Conservation (phyloP, 495 filamentous ascomycete genomes). For the Chaetomidium leptoderma region DNA sequence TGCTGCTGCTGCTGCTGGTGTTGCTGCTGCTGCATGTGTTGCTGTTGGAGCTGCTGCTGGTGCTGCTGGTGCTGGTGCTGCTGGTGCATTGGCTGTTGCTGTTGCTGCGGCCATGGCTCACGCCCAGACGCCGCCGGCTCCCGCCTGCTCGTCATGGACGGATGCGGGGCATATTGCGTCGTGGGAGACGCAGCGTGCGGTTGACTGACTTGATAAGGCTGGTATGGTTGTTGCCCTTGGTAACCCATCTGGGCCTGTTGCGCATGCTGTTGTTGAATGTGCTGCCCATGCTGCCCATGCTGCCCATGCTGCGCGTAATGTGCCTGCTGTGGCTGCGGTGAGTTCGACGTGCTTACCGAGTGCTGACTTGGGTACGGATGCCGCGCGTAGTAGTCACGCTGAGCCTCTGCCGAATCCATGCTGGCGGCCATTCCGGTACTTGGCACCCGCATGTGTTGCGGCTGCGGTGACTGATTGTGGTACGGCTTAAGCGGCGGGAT, state of each 20-base stretch:
- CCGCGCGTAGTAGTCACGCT: conserved; percentile 42
- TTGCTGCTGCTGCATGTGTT: conserved; percentile 15
- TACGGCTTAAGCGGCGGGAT: conserved; percentile 50
- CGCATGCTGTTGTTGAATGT: conserved; percentile 18
- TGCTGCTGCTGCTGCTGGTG: conserved; percentile 18
- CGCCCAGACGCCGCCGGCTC: conserved; percentile 3
- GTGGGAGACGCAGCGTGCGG: conserved; percentile 36
- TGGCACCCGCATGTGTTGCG: conserved; percentile 35
- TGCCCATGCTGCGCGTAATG: conserved; percentile 36
- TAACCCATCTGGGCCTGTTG: conserved; percentile 21
- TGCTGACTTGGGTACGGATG: conserved; percentile 36
- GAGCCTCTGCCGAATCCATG: conserved; percentile 30
- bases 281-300: no score
- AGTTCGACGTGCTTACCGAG: conserved; percentile 31
- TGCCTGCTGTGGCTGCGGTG: conserved; percentile 41
- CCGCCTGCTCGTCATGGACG: conserved; percentile 21
- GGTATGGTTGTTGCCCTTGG: conserved; percentile 22
- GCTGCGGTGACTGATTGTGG: conserved; percentile 41
- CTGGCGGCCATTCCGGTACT: conserved; percentile 31
- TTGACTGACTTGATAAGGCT: conserved; percentile 31
- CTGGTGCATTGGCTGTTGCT: conserved; percentile 8
- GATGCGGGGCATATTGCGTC: conserved; percentile 34
- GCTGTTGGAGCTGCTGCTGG: not conserved
- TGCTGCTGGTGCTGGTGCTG: conserved; percentile 13
- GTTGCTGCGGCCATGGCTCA: conserved; percentile 21